Conservation (phyloP, 495 filamentous ascomycete genomes). For the Emericellopsis terricola region DNA sequence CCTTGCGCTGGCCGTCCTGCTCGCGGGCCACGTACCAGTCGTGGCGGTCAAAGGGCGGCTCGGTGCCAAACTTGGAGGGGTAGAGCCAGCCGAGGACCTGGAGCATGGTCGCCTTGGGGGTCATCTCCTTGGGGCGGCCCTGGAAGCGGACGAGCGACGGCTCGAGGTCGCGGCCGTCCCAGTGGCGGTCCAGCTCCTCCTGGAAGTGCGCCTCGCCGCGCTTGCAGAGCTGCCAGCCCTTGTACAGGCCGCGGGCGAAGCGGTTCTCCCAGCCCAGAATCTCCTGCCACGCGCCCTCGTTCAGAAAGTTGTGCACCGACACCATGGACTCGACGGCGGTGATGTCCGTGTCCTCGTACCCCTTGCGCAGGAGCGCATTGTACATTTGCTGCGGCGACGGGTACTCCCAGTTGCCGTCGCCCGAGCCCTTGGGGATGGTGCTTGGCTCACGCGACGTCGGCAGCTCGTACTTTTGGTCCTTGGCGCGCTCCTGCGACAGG, state of each 20-base stretch:
- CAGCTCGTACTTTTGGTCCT: conserved; percentile 51
- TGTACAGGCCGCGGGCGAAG: conserved; percentile 50
- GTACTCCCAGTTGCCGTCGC: conserved; percentile 81
- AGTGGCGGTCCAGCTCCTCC: conserved; percentile 14
- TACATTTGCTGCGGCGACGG: conserved; percentile 99
- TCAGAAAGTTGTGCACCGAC: conserved; percentile 90
- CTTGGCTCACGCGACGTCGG: conserved; percentile 63
- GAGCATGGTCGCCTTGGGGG: conserved; percentile 71
- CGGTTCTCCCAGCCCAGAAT: conserved; percentile 82
- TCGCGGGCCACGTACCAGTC: conserved; percentile 83
- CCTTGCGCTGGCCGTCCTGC: conserved; percentile 37
- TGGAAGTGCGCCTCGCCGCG: conserved; percentile 43
- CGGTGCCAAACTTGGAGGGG: conserved; percentile 59
- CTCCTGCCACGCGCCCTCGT: conserved; percentile 92
- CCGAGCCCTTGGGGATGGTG: conserved; percentile 70
- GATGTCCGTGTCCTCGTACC: conserved; percentile 80
- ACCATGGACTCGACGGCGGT: conserved; percentile 97
- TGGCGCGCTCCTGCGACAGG: conserved; percentile 59
- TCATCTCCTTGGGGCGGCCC: conserved; percentile 73
- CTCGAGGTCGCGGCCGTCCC: conserved; percentile 18
- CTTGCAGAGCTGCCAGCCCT: conserved; percentile 58
- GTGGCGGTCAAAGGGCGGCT: conserved; percentile 91
- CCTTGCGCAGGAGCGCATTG: conserved; percentile 90
- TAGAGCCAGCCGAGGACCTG: conserved; percentile 60
- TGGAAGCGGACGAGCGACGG: conserved; percentile 74